A percentile compares a stretch with the other conserved stretches of the same genome.
Conservation (phyloP, 805 yeast genomes). For the Wickerhamomyces ciferrii region DNA sequence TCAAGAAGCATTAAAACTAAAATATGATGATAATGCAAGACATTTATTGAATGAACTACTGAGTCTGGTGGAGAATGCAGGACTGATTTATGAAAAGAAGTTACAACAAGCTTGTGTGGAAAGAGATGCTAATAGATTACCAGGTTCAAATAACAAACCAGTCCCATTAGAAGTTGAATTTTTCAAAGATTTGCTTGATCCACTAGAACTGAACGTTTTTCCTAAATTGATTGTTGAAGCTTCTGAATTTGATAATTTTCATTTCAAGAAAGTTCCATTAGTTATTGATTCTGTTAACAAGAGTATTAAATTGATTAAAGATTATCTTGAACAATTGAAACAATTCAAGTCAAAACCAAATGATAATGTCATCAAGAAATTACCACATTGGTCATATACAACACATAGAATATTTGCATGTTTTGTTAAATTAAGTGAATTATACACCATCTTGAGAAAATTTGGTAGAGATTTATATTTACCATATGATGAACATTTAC, state of each 20-base stretch:
- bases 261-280: slow-evolving; percentile 23
- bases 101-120: slow-evolving; percentile 24
- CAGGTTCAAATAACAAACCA: slow-evolving; percentile 24
- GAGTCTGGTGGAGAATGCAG: slow-evolving; percentile 21
- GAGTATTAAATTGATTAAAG: slow-evolving; percentile 12
- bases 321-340: slow-evolving; percentile 21
- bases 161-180: slow-evolving; percentile 20
- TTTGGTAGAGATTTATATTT: slow-evolving; percentile 37
- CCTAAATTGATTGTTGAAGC: slow-evolving; percentile 24
- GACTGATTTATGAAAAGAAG: slow-evolving; percentile 23
- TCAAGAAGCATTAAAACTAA: slow-evolving; percentile 3
- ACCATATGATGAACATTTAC: slow-evolving; percentile 32
- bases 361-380: slow-evolving; percentile 20
- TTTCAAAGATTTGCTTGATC: slow-evolving; percentile 27
- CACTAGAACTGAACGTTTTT: slow-evolving; percentile 28
- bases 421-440: slow-evolving; percentile 32
- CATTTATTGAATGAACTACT: slow-evolving; percentile 6
- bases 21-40: slow-evolving; percentile 3
- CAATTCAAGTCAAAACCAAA: slow-evolving; percentile 17
- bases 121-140: slow-evolving; percentile 24
- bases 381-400: slow-evolving; percentile 33
- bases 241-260: slow-evolving; percentile 20
- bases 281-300: slow-evolving; percentile 20
- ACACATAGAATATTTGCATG: slow-evolving; percentile 41
- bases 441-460: slow-evolving; percentile 33